Conservation (phyloP, 1,139 yeast species). For the Scheffersomyces quercinus region DNA sequence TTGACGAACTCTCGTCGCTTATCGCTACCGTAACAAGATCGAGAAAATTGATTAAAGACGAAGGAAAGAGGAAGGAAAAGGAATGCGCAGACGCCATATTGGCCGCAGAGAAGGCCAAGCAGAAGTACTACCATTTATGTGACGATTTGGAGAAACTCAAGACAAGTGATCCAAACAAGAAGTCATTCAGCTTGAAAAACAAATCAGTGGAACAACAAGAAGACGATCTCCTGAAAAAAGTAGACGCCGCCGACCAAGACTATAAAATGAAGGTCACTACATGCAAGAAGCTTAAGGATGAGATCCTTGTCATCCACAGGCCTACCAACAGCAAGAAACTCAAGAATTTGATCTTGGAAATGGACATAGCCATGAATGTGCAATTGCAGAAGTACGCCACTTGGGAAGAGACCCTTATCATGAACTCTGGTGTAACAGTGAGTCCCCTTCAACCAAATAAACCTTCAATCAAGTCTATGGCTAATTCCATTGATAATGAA, state of each 20-base stretch:
- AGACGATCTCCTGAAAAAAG: conserved; percentile 81
- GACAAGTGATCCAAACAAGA: conserved; percentile 80
- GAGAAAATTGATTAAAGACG: conserved; percentile 78
- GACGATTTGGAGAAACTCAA: conserved; percentile 84
- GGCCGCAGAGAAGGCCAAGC: conserved; percentile 86
- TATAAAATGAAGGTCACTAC: conserved; percentile 74
- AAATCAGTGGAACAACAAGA: conserved; percentile 87
- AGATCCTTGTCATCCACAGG: conserved; percentile 68
- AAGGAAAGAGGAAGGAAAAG: conserved; percentile 77
- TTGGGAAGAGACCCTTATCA: conserved; percentile 76
- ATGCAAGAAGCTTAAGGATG: conserved; percentile 74
- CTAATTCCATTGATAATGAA: conserved; percentile 79
- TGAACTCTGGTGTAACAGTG: conserved; percentile 83
- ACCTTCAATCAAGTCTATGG: conserved; percentile 72
- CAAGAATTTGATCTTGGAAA: conserved; percentile 76
- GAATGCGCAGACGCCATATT: conserved; percentile 79
- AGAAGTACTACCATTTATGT: conserved; percentile 76
- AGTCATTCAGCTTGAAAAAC: conserved; percentile 74
- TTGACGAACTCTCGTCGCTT: conserved; percentile 79
- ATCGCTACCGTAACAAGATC: conserved; percentile 66
- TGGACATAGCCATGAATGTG: conserved; percentile 84
- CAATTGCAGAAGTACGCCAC: conserved; percentile 89
- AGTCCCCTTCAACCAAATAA: conserved; percentile 57
- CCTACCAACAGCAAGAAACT: conserved; percentile 76
- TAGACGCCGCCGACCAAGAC: conserved; percentile 82